phyloP scores from a whole-genome alignment of 2,329 filamentous ascomycete species.

The Diaporthe humulicola region DNA sequence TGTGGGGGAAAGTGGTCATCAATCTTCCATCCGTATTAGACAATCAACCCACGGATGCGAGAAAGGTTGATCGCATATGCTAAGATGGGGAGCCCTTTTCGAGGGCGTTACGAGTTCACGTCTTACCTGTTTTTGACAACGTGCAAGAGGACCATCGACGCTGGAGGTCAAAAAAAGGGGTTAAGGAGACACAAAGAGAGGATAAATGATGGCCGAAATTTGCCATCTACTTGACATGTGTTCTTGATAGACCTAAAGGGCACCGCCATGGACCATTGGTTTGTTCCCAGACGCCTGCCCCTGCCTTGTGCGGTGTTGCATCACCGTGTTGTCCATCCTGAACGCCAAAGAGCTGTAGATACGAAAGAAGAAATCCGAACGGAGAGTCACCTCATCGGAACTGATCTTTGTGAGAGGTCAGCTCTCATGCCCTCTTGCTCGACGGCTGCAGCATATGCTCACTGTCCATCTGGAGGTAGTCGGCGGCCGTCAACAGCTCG shows the following conservation, averaged over 20 bases:
- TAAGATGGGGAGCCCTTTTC: conserved; percentile 51
- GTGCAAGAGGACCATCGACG: neutral
- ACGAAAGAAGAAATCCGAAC: neutral
- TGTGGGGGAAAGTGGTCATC: conserved; percentile 55
- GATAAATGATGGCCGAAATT: neutral
- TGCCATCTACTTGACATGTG: conserved; percentile 26
- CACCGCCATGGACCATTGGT: conserved; percentile 17
- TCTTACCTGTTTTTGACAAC: neutral
- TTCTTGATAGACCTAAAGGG: conserved; percentile 24
- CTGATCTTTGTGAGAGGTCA: conserved; percentile 27
- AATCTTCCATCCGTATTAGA: conserved; percentile 62
- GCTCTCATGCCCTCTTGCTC: conserved; percentile 33
- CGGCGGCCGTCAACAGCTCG: conserved; percentile 82
- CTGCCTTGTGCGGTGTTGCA: neutral
- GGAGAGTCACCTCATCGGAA: conserved; percentile 19
- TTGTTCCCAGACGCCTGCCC: conserved; percentile 33
- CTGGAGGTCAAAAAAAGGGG: neutral
- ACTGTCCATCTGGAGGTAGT: conserved; percentile 80
- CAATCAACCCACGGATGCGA: conserved; percentile 56
- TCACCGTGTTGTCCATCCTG: conserved; percentile 7
- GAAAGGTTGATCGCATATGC: conserved; percentile 59
- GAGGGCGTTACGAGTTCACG: neutral
- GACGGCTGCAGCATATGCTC: conserved; percentile 39
- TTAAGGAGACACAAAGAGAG: neutral
- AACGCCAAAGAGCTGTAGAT: conserved; percentile 29